Base-by-base conservation (phyloP, 306 rosid genomes). In the Benincasa hispida region DNA sequence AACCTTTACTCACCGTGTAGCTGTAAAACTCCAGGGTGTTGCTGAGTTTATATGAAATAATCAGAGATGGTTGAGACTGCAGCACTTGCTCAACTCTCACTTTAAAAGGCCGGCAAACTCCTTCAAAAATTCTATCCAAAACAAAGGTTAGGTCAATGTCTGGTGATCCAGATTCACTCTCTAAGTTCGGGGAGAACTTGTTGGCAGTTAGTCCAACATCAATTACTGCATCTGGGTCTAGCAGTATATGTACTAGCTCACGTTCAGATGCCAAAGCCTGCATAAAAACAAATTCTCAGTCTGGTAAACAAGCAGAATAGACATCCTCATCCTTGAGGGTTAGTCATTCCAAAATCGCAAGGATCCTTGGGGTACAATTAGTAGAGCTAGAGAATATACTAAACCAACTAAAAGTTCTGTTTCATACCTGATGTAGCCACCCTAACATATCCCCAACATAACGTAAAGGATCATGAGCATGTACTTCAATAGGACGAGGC, bases 401-500 rank as follows among this genome's bases (percentile, higher is more conserved):
- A 74, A 55, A 30, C 37, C 27, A 75, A 74, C 62, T 70, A 78
- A 78, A 32, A 69, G 76, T 60, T 78, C 61, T 78, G 81, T 76
- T 60, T 78, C 79, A 76, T 75, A 90, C 96, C 89, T 94, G 99
- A 89, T 94, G 99, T 74, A 94, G 81, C 97, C 97, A 94, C 57
- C 97, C 97, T 34, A 94, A 86, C 99, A 94, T 94, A 82, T 94
- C 96, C 57, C 97, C 92, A 21, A 94, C 96, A 83, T 94, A 94
- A 79, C 99, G 89, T 76, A 94, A 83, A 73, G 97, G 97, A 81
- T 94, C 99, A 83, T 94, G 96, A 75, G 99, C 99, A 76, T 94
- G 99, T 74, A 94, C 97, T 88, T 94, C 99, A 83, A 94, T 94
- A n/a, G 99, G 99, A 34, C 99, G 95, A 67, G 99, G 97, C 89